phyloP scores from a whole-genome alignment of 192 early-diverging fungal species.

The Martensiomyces pterosporus region DNA sequence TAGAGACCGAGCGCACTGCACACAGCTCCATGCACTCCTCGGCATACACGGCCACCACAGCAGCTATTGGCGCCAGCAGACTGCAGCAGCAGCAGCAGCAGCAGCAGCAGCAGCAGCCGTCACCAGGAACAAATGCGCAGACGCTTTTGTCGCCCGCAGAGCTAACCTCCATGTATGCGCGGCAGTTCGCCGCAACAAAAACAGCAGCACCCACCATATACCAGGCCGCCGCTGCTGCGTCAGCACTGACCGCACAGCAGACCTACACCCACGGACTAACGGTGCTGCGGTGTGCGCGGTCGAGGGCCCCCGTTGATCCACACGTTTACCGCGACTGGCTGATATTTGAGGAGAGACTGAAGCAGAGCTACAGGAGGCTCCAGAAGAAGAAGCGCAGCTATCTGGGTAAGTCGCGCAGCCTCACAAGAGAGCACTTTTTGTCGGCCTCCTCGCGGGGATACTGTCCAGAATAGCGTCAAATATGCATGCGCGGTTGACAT shows the following conservation, averaged over 20 bases:
- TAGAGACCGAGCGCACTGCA: not conserved
- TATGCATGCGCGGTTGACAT: too few relatives aligned
- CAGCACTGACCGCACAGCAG: conserved; percentile 21
- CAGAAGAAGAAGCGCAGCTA: conserved; percentile 70
- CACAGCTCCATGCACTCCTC: not conserved
- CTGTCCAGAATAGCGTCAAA: too few relatives aligned
- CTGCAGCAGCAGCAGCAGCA: too few relatives aligned
- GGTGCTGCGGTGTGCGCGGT: conserved; percentile 36
- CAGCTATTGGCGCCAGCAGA: too few relatives aligned
- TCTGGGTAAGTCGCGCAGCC: conserved; percentile 13
- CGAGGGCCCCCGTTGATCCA: conserved; percentile 37
- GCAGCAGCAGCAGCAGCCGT: not conserved
- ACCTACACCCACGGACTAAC: conserved; percentile 39
- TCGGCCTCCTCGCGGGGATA: not conserved
- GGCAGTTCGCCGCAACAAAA: conserved; percentile 45
- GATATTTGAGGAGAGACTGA: conserved; percentile 76
- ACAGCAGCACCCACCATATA: conserved; percentile 27
- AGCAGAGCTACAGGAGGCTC: conserved; percentile 65
- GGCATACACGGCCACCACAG: too few relatives aligned
- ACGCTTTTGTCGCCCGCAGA: conserved; percentile 26
- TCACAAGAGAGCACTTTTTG: conserved; percentile 1
- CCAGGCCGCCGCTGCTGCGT: conserved; percentile 27
- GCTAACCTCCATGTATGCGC: conserved; percentile 44
- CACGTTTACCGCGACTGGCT: conserved; percentile 68
- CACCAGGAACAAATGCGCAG: conserved; percentile 6